Evolutionary conservation across 2,329 filamentous ascomycete species (phyloP).

Genomic region (Lachnellula cervina): DNA sequence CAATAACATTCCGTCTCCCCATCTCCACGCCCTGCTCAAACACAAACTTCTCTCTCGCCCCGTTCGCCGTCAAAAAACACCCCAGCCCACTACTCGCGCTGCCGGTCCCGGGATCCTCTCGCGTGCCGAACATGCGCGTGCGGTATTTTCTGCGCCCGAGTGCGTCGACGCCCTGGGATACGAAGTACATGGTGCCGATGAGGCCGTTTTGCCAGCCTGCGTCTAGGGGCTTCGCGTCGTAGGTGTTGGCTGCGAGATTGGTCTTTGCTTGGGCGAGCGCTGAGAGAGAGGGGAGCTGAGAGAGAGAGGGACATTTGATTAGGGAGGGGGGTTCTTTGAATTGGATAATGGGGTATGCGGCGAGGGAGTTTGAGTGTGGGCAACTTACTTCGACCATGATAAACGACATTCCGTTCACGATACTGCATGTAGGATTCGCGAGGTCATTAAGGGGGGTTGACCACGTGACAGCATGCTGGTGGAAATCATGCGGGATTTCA

Average conservation of each 20-base stretch:
- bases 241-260: constrained; percentile 30
- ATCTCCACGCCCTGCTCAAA: constrained; percentile 66
- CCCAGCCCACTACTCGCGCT: constrained; percentile 56
- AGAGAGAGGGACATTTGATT: too few relatives aligned
- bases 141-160: constrained; percentile 37
- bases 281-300: constrained; percentile 53
- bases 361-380: too few relatives aligned
- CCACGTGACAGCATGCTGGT: constrained; percentile 43
- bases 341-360: neutral
- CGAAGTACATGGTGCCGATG: constrained; percentile 21
- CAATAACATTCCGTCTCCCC: constrained; percentile 38
- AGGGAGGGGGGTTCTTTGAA: too few relatives aligned
- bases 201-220: constrained; percentile 20
- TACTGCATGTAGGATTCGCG: constrained; percentile 48
- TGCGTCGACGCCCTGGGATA: constrained; percentile 29
- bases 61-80: constrained; percentile 47
- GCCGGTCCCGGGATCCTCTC: constrained; percentile 60
- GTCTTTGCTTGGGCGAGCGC: constrained; percentile 32
- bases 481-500: constrained; percentile 62
- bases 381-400: constrained; percentile 43
- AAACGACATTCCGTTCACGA: constrained; percentile 73
- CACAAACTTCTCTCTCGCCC: constrained; percentile 31
- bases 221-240: constrained; percentile 20
- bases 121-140: constrained; percentile 49
- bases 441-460: constrained; percentile 31